A percentile compares a stretch with the other conserved stretches of the same genome.
These are phyloP conservation scores for Pulicaria dysenterica DNA, from an alignment of 129 eudicot species.

Conservation along the genomic window DNA sequence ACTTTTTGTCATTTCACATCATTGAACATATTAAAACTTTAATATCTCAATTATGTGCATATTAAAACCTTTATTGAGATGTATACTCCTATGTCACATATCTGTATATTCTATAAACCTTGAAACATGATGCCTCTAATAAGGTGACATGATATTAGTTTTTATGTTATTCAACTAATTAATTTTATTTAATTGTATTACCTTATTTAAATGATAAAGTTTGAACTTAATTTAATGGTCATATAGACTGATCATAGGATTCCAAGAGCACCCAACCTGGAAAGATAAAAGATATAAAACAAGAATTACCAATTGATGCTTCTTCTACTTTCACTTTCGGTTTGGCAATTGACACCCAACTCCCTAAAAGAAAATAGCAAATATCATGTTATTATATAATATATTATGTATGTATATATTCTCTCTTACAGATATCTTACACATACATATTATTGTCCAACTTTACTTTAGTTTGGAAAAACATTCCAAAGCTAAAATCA, in stretches of 20 bases:
- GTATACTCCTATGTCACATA: background rate
- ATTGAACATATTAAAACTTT: background rate
- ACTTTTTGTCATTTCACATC: conserved; percentile 30
- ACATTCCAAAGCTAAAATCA: background rate
- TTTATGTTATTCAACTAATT: background rate
- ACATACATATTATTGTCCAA: background rate
- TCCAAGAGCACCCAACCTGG: conserved; percentile 38
- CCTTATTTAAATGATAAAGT: background rate
- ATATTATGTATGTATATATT: background rate
- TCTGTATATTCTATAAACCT: background rate
- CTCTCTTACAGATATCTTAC: background rate
- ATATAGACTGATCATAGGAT: conserved; percentile 38
- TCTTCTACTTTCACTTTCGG: conserved; percentile 31
- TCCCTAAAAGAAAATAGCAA: conserved; percentile 7
- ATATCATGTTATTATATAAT: conserved; percentile 10
- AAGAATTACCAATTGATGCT: conserved; percentile 30
- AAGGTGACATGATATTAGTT: background rate
- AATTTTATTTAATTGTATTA: background rate
- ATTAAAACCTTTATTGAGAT: conserved; percentile 11
- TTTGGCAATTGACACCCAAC: conserved; percentile 10
- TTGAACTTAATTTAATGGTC: background rate
- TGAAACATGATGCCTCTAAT: background rate
- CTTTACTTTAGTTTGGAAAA: background rate
- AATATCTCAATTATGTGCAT: background rate
- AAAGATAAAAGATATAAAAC: conserved; percentile 27